Base-by-base conservation (phyloP, 139 green algal species). In the Raphidocelis subcapitata region DNA sequence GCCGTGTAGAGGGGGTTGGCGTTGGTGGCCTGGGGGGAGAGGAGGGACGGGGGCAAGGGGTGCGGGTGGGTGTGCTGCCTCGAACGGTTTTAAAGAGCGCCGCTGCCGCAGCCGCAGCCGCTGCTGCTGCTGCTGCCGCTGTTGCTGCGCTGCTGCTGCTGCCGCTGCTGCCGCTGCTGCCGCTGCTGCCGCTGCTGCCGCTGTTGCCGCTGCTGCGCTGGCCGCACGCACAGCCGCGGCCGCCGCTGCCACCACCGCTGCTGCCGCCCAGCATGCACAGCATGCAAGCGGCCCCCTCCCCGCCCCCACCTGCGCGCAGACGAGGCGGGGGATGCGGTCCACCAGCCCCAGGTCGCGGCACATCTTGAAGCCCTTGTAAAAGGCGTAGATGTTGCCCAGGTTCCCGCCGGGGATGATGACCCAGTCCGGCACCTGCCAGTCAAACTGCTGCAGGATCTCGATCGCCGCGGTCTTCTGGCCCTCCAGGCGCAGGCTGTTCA, bases 401-500 rank as follows among this genome's bases (percentile, higher is more conserved):
- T 99, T 99, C 76, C 96, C 96, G 67, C 94, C 92, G 2, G 93
- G 93, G 76, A 99, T 97, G 85, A 99, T 94, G 21, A 99, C 87
- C 95, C 95, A 98, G 86, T 98, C 95, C 28, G 95, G 94, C 31
- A 99, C 96, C 80, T 98, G 80, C 96, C 96, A 99, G 87, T 99
- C 86, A 70, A 99, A 99, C 89, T 99, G 96, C 89, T 99, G 96
- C 74, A 94, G 83, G 80, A 99, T 99, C 90, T 99, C 96, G 66
- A 99, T 98, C 35, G 96, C 96, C 23, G 96, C 96, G 47, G 96
- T 99, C 87, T 99, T 99, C 87, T 99, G 96, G 10, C 96, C 96
- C 84, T 99, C 96, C 57, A 99, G 82, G 14, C 96, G 91, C 75
- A 99, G 83, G 69, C 77, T 91, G 94, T 99, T 99, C 88, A 99